Evolutionary conservation across 148 eudicot genomes (phyloP).

Genomic region (Chenopodium suecicum): DNA sequence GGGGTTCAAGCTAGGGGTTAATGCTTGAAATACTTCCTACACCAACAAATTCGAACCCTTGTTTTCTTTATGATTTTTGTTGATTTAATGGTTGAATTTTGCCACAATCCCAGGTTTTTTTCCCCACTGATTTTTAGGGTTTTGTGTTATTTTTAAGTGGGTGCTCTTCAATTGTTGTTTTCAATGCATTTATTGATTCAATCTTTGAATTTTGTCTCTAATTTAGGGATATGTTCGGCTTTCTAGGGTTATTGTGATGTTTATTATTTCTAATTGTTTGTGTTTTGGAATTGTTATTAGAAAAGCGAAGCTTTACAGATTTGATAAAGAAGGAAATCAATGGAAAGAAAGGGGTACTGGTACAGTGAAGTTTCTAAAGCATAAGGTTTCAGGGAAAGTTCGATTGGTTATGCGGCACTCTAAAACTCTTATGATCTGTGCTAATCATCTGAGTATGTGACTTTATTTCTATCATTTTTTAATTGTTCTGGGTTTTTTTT

Average conservation of each 20-base stretch:
- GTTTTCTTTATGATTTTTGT: no score
- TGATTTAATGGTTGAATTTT: no score
- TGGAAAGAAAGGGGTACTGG: slow-evolving; percentile 95
- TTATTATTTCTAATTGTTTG: background rate
- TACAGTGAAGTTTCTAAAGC: slow-evolving; percentile 77
- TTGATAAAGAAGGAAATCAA: slow-evolving; percentile 88
- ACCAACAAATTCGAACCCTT: no score
- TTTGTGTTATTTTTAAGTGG: no score
- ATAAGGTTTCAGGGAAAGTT: slow-evolving; percentile 67
- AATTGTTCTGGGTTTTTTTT: background rate
- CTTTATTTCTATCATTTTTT: background rate
- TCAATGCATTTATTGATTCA: no score
- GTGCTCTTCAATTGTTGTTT: no score
- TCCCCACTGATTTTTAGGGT: no score
- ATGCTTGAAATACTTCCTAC: no score
- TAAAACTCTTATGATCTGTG: slow-evolving; percentile 89
- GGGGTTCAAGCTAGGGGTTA: no score
- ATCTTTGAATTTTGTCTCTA: no score
- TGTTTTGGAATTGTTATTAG: slow-evolving; percentile 22
- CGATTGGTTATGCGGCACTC: slow-evolving; percentile 89
- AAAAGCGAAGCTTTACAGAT: slow-evolving; percentile 81
- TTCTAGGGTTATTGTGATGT: background rate
- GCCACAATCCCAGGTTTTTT: no score
- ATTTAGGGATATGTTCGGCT: no score
- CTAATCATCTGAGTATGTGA: slow-evolving; percentile 74